Evolutionary conservation across 352 stramenopile genomes (phyloP), one percentile per base, ranked within the genome.

Genomic region (Globisporangium solare): DNA sequence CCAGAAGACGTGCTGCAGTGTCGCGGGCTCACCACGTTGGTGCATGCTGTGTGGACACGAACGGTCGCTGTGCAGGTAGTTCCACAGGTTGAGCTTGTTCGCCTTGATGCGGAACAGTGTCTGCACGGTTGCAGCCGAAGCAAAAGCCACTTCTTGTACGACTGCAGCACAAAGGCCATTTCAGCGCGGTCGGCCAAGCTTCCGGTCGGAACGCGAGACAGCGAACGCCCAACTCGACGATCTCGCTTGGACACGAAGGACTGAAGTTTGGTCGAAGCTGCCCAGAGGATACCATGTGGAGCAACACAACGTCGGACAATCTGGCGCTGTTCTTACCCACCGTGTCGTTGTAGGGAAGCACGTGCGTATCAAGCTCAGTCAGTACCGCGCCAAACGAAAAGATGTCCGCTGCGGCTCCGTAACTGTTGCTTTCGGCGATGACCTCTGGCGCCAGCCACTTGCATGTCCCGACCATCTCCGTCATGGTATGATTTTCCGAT

Each of bases 371-470:
- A 7, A 86, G 50, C 43, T 83, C 75, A 3, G 66, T 68, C 2
- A 86, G 60, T 7, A 81, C 22, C 2, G 67, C 67, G 6, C 71
- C 71, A 12, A 83, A 79, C 10, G 73, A 77, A 59, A 76, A 83
- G 21, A 83, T 74, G 22, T 86, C 75, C 3, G 73, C 71, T 1
- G 63, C 39, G 3, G 63, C 24, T 6, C 60, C 60, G 18, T 73
- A 70, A 54, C 62, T 51, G 10, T 31, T 61, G 15, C 73, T 57
- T 0, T 67, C 62, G 63, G 13, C 45, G 55, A 84, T 70, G 32
- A 81, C 69, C 18, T 84, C 71, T 0, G 73, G 74, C 6, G 74
- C 68, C 14, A 83, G 40, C 74, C 74, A 79, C 10, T 64, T 61
- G 27, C 61, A 64, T 6, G 71, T 80, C 6, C 60, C 39, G 0